Percentiles rank a stretch among this genome's conserved stretches.
These are phyloP conservation scores for Hericium rajendrae DNA, from an alignment of 768 basidiomycete genomes.

Conservation along the genomic window DNA sequence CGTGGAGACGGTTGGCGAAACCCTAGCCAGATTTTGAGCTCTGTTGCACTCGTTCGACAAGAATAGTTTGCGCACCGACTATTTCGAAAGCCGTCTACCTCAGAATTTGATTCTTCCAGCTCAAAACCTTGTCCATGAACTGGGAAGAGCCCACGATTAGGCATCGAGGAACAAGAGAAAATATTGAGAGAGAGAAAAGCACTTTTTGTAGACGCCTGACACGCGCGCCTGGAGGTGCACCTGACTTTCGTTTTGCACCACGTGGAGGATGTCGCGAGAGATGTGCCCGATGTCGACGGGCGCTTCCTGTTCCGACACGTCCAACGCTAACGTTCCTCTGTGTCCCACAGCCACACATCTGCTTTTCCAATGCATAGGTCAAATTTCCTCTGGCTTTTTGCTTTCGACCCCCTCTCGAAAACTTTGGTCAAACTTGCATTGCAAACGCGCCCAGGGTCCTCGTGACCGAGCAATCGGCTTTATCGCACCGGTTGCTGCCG, in stretches of 20 bases:
- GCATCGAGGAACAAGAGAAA: neutral
- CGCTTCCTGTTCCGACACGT: neutral
- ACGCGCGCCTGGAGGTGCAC: neutral
- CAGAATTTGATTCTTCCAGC: neutral
- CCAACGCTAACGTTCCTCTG: neutral
- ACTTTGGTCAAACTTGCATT: too few species aligned
- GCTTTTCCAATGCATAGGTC: neutral
- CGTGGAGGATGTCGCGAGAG: neutral
- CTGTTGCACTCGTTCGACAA: neutral
- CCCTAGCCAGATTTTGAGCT: neutral
- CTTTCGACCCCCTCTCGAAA: neutral
- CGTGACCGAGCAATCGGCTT: neutral
- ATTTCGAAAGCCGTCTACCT: slow-evolving; percentile 8
- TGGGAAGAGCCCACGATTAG: neutral
- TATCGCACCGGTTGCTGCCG: neutral
- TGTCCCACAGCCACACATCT: neutral
- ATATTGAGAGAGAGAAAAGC: neutral
- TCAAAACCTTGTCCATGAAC: neutral
- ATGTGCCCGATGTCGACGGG: neutral
- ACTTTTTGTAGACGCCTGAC: neutral
- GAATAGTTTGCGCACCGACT: slow-evolving; percentile 7
- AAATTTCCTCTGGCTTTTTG: neutral
- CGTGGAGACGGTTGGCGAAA: neutral
- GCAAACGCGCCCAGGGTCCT: neutral
- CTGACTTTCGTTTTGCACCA: neutral